phyloP scores from a whole-genome alignment of 306 rosid species.

The Vigna hirtella region DNA sequence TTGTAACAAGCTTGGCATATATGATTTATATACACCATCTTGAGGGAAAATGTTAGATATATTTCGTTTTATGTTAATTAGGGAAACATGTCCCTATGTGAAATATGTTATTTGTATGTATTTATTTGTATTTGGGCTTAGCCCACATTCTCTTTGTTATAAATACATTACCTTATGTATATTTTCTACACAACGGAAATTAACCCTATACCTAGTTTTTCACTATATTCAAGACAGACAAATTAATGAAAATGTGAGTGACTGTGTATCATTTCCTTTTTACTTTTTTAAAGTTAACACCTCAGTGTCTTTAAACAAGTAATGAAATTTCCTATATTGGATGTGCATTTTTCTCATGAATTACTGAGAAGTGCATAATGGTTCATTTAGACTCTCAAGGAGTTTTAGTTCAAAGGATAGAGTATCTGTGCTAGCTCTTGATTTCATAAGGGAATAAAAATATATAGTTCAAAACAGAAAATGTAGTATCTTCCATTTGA shows the following conservation, averaged over 20 bases:
- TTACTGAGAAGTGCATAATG: conserved; percentile 12
- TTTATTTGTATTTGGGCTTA: no score
- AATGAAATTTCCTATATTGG: conserved; percentile 6
- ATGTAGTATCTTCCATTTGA: conserved; percentile 19
- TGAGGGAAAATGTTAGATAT: no score
- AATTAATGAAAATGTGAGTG: background rate
- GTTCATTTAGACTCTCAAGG: conserved; percentile 17
- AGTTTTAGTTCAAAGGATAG: conserved; percentile 18
- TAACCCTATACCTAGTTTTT: no score
- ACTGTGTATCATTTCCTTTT: background rate
- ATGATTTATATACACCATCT: no score
- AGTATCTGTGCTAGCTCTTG: conserved; percentile 20
- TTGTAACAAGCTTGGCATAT: no score
- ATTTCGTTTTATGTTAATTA: no score
- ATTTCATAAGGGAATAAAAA: conserved; percentile 4
- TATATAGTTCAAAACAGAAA: background rate
- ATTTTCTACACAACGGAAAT: no score
- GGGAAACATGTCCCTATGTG: no score
- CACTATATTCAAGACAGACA: no score
- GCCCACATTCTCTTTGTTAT: no score
- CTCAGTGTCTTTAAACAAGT: conserved; percentile 17
- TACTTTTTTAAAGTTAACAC: background rate
- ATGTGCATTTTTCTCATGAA: conserved; percentile 29
- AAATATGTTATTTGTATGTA: no score
- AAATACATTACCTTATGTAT: no score